These are phyloP conservation scores for Rhizopogon sp. DNA, from an alignment of 768 basidiomycete species.

Conservation along the genomic window DNA sequence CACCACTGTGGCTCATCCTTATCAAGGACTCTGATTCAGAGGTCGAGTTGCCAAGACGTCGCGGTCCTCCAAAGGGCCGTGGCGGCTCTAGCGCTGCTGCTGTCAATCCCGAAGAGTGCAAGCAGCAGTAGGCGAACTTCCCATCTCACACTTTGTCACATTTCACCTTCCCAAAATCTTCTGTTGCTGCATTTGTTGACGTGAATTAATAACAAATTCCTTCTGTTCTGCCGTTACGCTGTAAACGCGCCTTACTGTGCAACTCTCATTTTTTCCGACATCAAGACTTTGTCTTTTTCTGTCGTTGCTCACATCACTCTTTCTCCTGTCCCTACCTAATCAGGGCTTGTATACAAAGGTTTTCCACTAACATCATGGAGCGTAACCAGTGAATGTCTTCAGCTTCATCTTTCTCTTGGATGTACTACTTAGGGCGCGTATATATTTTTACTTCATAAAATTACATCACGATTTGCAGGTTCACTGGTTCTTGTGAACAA, in stretches of 20 bases:
- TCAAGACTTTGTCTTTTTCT: neutral
- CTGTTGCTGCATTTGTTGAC: slow-evolving; percentile 1
- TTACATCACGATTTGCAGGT: neutral
- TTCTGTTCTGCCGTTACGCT: neutral
- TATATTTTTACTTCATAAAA: neutral
- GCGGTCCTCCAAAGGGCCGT: slow-evolving; percentile 55
- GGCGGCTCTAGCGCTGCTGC: slow-evolving; percentile 35
- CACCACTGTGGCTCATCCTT: slow-evolving; percentile 10
- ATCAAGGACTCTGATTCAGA: slow-evolving; percentile 68
- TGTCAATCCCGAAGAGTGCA: slow-evolving; percentile 79
- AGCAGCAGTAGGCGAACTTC: slow-evolving; percentile 64
- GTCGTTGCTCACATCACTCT: neutral
- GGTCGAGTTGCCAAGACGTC: slow-evolving; percentile 53
- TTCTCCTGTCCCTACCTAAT: neutral
- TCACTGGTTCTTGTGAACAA: neutral
- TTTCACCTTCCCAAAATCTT: neutral
- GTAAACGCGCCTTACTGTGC: neutral
- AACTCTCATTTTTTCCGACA: neutral
- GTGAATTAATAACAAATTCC: neutral
- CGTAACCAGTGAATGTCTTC: neutral
- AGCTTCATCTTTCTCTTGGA: neutral
- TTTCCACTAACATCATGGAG: neutral
- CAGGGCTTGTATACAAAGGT: neutral
- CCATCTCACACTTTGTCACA: neutral
- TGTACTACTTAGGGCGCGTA: neutral